Evolutionary conservation across 1,284 basidiomycete species (phyloP), one percentile per base, ranked within the genome.

Genomic region (Rhodotorula sp.): DNA sequence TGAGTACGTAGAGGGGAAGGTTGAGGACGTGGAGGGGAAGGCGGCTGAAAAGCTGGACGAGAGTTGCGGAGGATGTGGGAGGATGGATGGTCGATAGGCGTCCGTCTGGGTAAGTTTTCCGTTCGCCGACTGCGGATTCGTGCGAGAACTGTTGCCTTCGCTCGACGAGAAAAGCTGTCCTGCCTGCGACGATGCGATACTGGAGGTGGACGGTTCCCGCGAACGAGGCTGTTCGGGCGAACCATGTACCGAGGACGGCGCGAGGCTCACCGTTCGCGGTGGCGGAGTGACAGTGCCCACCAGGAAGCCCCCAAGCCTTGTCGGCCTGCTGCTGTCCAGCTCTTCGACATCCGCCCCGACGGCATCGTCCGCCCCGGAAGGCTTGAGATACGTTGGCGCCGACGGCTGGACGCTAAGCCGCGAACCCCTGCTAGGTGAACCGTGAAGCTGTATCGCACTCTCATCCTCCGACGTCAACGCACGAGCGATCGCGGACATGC

Each of bases 401-500:
- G 13, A 44, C 19, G 39, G 39, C 34, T 39, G 30, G 5, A 27
- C 20, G 36, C 59, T 51, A 1, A 52, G 36, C 29, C 61, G 36
- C 30, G 36, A 55, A 17, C 39, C 61, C 44, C 32, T 11, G 22
- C n/a, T 20, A 17, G 5, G 8, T 22, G 29, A 34, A 9, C 30
- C 53, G n/a, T 32, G 46, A 24, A 54, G 27, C 39, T 46, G 34
- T 22, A 34, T 48, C 7, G 48, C 48, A 9, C 29, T 36, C 24
- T 32, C 44, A 32, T 64, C 46, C 22, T 64, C 62, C 10, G 46
- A 30, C 9, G 62, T 49, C 30, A 63, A 15, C 19, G 61, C 53
- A 7, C 24, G 62, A 6, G 62, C 55, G 22, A 52, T 17, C 32
- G 55, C 54, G 11, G 62, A 64, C 62, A 64, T 64, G 44, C 61